Base-by-base conservation (phyloP, 2,329 filamentous ascomycete genomes). In the Colletotrichum godetiae region DNA sequence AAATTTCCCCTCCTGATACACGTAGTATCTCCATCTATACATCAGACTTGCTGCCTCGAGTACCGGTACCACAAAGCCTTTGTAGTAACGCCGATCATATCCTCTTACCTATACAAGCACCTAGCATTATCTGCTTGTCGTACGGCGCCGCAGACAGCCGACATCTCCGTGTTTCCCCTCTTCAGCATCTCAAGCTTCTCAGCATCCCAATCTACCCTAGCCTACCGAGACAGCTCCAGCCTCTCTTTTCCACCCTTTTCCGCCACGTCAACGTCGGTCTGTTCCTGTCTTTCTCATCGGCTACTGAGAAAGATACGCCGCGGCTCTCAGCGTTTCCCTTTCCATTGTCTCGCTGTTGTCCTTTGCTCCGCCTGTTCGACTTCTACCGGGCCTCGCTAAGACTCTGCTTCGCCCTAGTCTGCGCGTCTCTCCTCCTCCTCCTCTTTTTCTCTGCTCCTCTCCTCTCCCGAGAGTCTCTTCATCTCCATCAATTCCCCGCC, bases 401-500 rank as follows among this genome's bases (percentile, higher is more conserved):
- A 35, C 35, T 52, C 49, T 58, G 22, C 35, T 33, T 35, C 64
- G 35, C 65, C 22, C 57, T 42, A 42, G 37, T 27, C 52, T 10
- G 24, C 37, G 19, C 42, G 19, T 53, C 49, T 56, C 33, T 13
- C 7, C 57, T 56, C 68, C 67, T 75, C 58, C 75, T 68, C 73
- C 53, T 75, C 67, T 42, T 66, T 74, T 59, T 42, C 60, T 72
- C 74, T 52, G 24, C 52, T 68, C 63, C 58, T 67, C 72, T 62
- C 62, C 68, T 68, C 72, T 62, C 62, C 68, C 69, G 55, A 65
- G 33, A n/a, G 19, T 70, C 75, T 75, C 75, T 73, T 75, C 73
- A 74, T 72, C 74, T 73, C 73, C 75, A 75, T 73, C 68, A 63
- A 72, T 74, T 74, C 70, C 75, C 74, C 74, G 74, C 73, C 74